A percentile compares a stretch with the other conserved stretches of the same genome.
These are phyloP conservation scores for Casuarina glauca DNA, from an alignment of 306 rosid species.

Conservation along the genomic window DNA sequence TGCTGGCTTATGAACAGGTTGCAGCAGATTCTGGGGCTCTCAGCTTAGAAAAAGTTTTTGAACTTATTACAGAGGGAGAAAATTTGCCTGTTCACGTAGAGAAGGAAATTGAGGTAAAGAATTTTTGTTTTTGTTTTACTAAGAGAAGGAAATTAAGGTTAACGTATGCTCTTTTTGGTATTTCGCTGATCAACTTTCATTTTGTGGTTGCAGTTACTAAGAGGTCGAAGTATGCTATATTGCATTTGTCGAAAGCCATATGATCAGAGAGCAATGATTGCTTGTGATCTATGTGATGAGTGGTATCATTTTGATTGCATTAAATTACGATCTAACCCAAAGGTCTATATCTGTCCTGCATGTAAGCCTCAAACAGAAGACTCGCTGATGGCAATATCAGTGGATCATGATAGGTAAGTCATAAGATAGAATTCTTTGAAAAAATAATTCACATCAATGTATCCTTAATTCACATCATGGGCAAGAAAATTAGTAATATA, in stretches of 20 bases:
- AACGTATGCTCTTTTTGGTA: not conserved
- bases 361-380: conserved; percentile 57
- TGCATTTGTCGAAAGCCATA: conserved; percentile 92
- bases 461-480: not conserved
- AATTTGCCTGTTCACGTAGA: conserved; percentile 67
- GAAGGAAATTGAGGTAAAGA: conserved; percentile 70
- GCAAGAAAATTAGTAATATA: not conserved
- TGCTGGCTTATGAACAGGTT: conserved; percentile 48
- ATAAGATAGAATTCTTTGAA: not conserved
- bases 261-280: conserved; percentile 77
- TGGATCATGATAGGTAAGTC: conserved; percentile 66
- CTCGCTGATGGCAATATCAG: conserved; percentile 25
- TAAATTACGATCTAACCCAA: conserved; percentile 51
- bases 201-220: conserved; percentile 64
- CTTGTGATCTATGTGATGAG: conserved; percentile 80
- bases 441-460: not conserved
- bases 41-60: conserved; percentile 60
- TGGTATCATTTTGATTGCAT: conserved; percentile 98
- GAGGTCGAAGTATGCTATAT: conserved; percentile 80
- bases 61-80: conserved; percentile 70
- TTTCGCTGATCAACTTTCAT: conserved; percentile 22
- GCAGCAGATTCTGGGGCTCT: conserved; percentile 73
- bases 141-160: conserved; percentile 77
- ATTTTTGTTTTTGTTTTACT: conserved; percentile 20
- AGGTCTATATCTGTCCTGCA: conserved; percentile 82